Conservation (phyloP, 1,284 basidiomycete genomes). For the Tranzscheliella williamsii region DNA sequence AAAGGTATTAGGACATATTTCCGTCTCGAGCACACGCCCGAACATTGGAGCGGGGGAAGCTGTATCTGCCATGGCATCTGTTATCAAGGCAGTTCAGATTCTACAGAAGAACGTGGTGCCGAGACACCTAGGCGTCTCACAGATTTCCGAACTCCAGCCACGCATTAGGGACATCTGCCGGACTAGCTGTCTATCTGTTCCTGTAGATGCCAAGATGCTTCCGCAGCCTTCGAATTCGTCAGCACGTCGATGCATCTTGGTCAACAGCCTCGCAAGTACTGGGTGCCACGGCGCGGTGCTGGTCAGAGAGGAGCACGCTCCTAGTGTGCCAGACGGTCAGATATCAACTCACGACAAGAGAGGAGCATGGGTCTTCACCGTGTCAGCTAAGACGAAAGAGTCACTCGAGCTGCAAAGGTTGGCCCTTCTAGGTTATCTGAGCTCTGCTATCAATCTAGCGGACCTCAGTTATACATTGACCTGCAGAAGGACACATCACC, state of each 20-base stretch:
- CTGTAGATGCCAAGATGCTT: conserved; percentile 7
- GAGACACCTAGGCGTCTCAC: conserved; percentile 14
- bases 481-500: conserved; percentile 26
- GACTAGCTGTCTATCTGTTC: conserved; percentile 9
- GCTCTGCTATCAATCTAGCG: conserved; percentile 14
- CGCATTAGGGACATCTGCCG: conserved; percentile 8
- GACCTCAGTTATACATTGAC: conserved; percentile 34
- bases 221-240: not conserved
- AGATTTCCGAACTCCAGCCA: conserved; percentile 13
- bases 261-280: conserved; percentile 30
- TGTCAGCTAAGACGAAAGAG: conserved; percentile 31
- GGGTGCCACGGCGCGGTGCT: conserved; percentile 22
- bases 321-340: not conserved
- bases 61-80: conserved; percentile 30
- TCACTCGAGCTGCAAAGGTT: conserved; percentile 18
- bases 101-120: conserved; percentile 19
- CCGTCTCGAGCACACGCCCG: conserved; percentile 25
- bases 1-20: conserved; percentile 1
- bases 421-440: conserved; percentile 24
- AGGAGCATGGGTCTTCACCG: conserved; percentile 11
- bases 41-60: conserved; percentile 38
- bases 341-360: not conserved
- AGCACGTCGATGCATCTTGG: conserved; percentile 7
- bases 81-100: conserved; percentile 39
- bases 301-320: conserved; percentile 2